A percentile compares a stretch with the other conserved stretches of the same genome.
Conservation (phyloP, 768 basidiomycete genomes). For the Kwoniella mangroviensis region DNA sequence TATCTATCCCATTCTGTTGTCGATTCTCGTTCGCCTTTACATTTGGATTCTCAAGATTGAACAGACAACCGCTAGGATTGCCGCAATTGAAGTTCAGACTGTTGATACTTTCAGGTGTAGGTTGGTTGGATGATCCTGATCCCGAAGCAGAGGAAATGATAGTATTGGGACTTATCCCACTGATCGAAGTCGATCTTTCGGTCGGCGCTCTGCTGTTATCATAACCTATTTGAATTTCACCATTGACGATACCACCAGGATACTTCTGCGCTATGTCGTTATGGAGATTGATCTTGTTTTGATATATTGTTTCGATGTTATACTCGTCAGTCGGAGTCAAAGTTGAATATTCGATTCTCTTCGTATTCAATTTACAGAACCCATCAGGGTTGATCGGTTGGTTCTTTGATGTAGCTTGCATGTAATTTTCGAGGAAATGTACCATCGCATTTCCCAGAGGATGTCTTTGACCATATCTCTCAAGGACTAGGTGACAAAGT, state of each 20-base stretch:
- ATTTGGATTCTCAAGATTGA: neutral
- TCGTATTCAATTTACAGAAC: neutral
- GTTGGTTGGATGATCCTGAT: neutral
- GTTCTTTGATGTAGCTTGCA: neutral
- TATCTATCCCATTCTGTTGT: neutral
- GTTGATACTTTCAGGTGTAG: conserved; percentile 3
- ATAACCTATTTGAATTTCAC: neutral
- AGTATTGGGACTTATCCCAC: conserved; percentile 10
- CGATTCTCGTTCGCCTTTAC: neutral
- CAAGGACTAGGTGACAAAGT: conserved; percentile 6
- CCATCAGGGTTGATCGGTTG: neutral
- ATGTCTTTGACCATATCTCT: conserved; percentile 19
- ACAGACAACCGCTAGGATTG: neutral
- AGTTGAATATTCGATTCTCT: neutral
- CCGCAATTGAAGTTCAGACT: conserved; percentile 1
- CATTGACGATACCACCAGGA: neutral
- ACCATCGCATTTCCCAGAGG: conserved; percentile 29
- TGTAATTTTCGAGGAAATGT: conserved; percentile 24
- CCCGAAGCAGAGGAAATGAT: neutral
- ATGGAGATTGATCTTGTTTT: conserved; percentile 2
- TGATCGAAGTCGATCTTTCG: neutral
- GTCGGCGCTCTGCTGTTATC: neutral
- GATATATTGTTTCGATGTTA: neutral
- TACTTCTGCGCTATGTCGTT: neutral
- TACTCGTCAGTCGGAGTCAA: neutral